Evolutionary conservation across 257 asterid genomes (phyloP).

Genomic region (Penstemon newberryi): DNA sequence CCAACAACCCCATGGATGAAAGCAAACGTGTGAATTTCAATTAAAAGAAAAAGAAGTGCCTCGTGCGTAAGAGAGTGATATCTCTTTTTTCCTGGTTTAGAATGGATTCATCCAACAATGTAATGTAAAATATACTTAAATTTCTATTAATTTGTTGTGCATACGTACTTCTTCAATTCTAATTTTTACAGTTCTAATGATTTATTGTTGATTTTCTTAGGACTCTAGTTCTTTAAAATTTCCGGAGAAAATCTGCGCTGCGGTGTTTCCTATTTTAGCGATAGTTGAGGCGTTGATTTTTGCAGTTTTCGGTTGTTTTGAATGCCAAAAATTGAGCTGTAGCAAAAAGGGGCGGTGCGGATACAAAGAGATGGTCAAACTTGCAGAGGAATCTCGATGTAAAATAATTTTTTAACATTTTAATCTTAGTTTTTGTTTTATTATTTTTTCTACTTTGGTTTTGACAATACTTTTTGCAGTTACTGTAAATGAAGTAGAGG

Average conservation of each 20-base stretch:
- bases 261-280: conserved; percentile 48
- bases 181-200: background rate
- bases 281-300: conserved; percentile 51
- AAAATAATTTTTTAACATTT: conserved; percentile 1
- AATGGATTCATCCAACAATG: conserved; percentile 40
- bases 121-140: background rate
- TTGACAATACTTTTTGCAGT: conserved; percentile 44
- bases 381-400: conserved; percentile 74
- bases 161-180: background rate
- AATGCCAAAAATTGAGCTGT: conserved; percentile 26
- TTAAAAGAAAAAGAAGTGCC: too few species aligned
- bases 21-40: too few species aligned
- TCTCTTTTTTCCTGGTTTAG: background rate
- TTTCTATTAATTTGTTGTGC: background rate
- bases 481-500: conserved; percentile 76
- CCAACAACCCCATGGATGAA: too few species aligned
- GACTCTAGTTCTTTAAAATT: conserved; percentile 50
- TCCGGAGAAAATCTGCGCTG: conserved; percentile 56
- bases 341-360: conserved; percentile 31
- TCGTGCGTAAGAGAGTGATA: too few species aligned
- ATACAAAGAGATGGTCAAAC: conserved; percentile 42
- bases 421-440: background rate
- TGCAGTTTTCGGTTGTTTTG: conserved; percentile 54
- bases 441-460: background rate
- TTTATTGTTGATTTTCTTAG: conserved; percentile 9